Evolutionary conservation across 176 grass and related monocot genomes (phyloP).

Genomic region (Raddia distichophylla): DNA sequence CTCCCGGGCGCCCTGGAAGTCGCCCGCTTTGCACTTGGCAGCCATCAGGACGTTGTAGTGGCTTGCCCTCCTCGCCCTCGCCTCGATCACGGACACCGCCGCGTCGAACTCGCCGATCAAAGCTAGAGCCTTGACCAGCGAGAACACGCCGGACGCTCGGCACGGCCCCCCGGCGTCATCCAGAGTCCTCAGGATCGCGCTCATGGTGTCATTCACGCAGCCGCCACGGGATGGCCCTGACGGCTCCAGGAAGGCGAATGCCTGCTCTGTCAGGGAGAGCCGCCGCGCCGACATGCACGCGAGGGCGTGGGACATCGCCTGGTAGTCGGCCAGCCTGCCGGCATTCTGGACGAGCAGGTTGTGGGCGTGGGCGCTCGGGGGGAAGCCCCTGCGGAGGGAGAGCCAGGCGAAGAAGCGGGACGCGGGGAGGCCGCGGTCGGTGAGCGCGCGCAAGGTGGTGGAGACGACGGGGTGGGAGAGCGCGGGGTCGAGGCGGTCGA

Average conservation of each 20-base stretch:
- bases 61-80: conserved; percentile 52
- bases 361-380: conserved; percentile 50
- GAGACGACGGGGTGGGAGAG: conserved; percentile 44
- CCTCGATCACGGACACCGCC: conserved; percentile 62
- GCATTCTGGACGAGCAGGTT: conserved; percentile 78
- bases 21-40: conserved; percentile 56
- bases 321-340: conserved; percentile 57
- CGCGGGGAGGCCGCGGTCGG: conserved; percentile 48
- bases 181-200: conserved; percentile 34
- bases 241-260: conserved; percentile 63
- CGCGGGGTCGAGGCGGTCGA: conserved; percentile 48
- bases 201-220: conserved; percentile 22
- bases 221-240: not conserved
- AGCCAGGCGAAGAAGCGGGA: conserved; percentile 69
- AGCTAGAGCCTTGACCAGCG: conserved; percentile 66
- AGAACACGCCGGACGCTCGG: conserved; percentile 72
- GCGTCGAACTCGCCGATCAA: conserved; percentile 58
- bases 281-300: conserved; percentile 44
- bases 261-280: conserved; percentile 55
- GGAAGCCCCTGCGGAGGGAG: conserved; percentile 39
- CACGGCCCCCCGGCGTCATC: conserved; percentile 53
- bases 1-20: conserved; percentile 63
- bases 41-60: conserved; percentile 78
- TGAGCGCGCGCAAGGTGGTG: conserved; percentile 50
- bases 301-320: conserved; percentile 59